These are phyloP conservation scores for Malassezia furfur DNA, from an alignment of 1,284 basidiomycete species.

Conservation along the genomic window DNA sequence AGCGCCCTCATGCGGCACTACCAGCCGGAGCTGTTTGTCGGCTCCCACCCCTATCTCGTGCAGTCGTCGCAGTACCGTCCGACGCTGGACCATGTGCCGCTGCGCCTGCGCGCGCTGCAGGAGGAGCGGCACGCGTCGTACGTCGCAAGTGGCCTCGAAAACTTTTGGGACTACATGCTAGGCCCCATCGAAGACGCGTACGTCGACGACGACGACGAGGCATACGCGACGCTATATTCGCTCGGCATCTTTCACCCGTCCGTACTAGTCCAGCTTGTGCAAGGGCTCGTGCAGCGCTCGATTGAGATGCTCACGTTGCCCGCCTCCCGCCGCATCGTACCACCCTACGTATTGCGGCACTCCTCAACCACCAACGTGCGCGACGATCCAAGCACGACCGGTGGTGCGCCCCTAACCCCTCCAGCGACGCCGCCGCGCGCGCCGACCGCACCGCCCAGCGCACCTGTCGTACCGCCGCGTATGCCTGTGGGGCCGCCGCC, in stretches of 20 bases:
- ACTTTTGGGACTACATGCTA: constrained; percentile 3
- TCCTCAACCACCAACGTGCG: background rate
- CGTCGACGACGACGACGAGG: background rate
- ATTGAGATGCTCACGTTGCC: background rate
- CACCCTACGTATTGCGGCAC: background rate
- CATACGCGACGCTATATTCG: background rate
- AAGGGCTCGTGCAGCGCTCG: constrained; percentile 12
- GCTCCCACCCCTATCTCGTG: constrained; percentile 1
- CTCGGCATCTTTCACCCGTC: constrained; percentile 10
- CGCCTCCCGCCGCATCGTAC: background rate
- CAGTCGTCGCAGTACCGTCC: constrained; percentile 1
- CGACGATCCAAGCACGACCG: background rate
- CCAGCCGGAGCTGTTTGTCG: constrained; percentile 14
- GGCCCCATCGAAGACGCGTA: background rate
- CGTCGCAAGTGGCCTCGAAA: background rate
- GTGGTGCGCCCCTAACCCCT: too few species aligned
- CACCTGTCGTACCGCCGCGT: too few species aligned
- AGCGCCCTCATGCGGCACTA: constrained; percentile 22
- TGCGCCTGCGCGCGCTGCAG: background rate
- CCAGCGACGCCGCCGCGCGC: background rate
- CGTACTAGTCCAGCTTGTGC: constrained; percentile 10
- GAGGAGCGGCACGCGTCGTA: background rate
- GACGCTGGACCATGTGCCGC: background rate
- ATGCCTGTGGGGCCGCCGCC: too few species aligned
- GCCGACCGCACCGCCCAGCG: background rate